Percentiles rank a stretch among this genome's conserved stretches.
Evolutionary conservation across 257 asterid species (phyloP).

Genomic region (Plantago major): DNA sequence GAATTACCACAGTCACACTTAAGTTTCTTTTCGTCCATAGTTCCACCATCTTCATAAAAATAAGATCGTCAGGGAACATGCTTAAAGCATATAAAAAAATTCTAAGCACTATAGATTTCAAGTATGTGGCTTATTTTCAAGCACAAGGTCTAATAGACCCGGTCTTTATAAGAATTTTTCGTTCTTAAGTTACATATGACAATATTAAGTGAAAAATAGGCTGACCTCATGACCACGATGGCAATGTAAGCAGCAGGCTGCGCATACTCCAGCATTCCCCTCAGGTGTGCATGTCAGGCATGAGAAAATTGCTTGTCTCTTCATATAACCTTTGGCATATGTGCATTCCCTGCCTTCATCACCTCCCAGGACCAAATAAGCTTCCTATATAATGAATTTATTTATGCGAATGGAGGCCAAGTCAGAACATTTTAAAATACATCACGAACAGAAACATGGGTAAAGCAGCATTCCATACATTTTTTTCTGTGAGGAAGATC

Average conservation of each 20-base stretch:
- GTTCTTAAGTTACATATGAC: too few species aligned
- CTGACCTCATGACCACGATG: conserved; percentile 98
- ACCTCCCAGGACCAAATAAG: conserved; percentile 87
- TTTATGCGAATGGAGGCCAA: neutral
- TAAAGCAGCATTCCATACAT: too few species aligned
- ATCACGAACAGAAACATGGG: conserved; percentile 1
- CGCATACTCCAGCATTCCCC: conserved; percentile 92
- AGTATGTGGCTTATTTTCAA: too few species aligned
- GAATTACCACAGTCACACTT: conserved; percentile 99
- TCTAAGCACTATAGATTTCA: neutral
- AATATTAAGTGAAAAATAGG: too few species aligned
- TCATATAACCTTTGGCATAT: conserved; percentile 62
- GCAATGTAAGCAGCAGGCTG: conserved; percentile 83
- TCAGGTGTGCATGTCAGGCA: conserved; percentile 91
- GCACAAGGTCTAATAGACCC: too few species aligned
- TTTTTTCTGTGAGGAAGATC: too few species aligned
- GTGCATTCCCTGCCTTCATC: conserved; percentile 97
- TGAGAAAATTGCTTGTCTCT: conserved; percentile 89
- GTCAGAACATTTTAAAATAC: too few species aligned
- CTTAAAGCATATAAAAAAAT: conserved; percentile 10
- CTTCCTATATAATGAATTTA: conserved; percentile 54
- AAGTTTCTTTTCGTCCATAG: conserved; percentile 96
- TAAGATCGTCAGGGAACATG: conserved; percentile 13
- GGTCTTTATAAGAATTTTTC: too few species aligned
- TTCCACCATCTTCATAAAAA: conserved; percentile 70